These are phyloP conservation scores for Heterobasidion occidentale DNA, from an alignment of 1,284 basidiomycete species.

Conservation along the genomic window DNA sequence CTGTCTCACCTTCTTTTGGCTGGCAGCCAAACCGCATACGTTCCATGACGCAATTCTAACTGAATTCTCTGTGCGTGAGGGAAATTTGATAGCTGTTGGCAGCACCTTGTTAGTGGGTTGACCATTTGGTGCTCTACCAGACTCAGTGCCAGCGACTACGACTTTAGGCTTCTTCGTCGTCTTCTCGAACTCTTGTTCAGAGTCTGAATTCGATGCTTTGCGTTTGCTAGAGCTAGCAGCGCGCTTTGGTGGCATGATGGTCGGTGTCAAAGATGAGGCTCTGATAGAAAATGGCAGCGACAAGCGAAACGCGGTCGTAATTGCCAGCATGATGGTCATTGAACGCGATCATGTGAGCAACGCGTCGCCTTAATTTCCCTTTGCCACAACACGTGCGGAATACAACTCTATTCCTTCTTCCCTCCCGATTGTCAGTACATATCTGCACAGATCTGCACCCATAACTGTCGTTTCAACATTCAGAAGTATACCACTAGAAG, in stretches of 20 bases:
- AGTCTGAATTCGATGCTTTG: conserved; percentile 15
- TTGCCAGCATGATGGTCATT: background rate
- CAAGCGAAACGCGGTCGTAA: background rate
- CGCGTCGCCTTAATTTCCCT: background rate
- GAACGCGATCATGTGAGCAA: background rate
- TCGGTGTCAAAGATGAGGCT: background rate
- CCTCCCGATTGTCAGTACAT: background rate
- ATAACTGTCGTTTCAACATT: background rate
- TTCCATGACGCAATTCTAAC: conserved; percentile 70
- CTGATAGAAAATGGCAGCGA: background rate
- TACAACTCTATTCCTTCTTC: background rate
- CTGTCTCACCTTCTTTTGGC: conserved; percentile 57
- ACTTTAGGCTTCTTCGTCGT: conserved; percentile 15
- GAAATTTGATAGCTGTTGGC: conserved; percentile 55
- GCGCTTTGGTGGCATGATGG: conserved; percentile 25
- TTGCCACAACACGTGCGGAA: background rate
- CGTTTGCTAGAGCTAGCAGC: conserved; percentile 18
- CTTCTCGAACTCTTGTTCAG: conserved; percentile 13
- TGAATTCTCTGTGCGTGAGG: conserved; percentile 36
- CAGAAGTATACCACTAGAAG: background rate
- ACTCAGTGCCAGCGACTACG: background rate
- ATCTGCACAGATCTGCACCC: background rate
- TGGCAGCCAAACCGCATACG: conserved; percentile 60
- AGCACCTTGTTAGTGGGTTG: conserved; percentile 71
- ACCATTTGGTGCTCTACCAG: conserved; percentile 24